Conservation (phyloP, 2,329 filamentous ascomycete genomes). For the Passalora sequoiae region DNA sequence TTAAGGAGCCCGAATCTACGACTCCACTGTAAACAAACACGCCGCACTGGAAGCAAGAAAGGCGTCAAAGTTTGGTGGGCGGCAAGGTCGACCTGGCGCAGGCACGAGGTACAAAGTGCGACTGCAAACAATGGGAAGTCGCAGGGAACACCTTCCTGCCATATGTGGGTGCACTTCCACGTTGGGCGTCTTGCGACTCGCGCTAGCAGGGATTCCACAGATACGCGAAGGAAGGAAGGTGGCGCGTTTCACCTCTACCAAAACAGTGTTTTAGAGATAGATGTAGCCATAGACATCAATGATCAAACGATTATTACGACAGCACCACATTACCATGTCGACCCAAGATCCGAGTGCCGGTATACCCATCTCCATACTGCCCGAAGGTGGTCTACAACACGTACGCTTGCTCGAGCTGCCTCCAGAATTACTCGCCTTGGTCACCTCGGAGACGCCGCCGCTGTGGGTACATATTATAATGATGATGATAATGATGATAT, state of each 20-base stretch:
- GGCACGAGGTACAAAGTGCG: background rate
- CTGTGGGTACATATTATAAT: slow-evolving; percentile 2
- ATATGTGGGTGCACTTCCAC: too few species aligned
- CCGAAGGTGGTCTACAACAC: slow-evolving; percentile 44
- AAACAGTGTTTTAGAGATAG: too few species aligned
- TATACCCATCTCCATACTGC: slow-evolving; percentile 41
- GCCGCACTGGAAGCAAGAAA: too few species aligned
- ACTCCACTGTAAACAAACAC: too few species aligned
- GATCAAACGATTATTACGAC: too few species aligned
- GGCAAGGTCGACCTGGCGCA: slow-evolving; percentile 1
- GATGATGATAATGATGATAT: background rate
- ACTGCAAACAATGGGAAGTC: slow-evolving; percentile 1
- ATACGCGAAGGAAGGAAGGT: too few species aligned
- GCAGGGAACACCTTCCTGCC: too few species aligned
- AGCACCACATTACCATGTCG: too few species aligned
- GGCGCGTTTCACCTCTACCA: too few species aligned
- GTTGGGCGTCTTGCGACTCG: background rate
- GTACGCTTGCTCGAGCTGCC: slow-evolving; percentile 59
- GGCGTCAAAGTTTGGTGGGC: background rate
- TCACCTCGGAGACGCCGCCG: slow-evolving; percentile 34
- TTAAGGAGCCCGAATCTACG: background rate
- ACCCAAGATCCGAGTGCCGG: slow-evolving; percentile 40
- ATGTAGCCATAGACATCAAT: too few species aligned
- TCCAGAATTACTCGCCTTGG: slow-evolving; percentile 50
- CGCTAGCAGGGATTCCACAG: too few species aligned